phyloP scores from a whole-genome alignment of 352 stramenopile species.

The Halophytophthora polymorphica region DNA sequence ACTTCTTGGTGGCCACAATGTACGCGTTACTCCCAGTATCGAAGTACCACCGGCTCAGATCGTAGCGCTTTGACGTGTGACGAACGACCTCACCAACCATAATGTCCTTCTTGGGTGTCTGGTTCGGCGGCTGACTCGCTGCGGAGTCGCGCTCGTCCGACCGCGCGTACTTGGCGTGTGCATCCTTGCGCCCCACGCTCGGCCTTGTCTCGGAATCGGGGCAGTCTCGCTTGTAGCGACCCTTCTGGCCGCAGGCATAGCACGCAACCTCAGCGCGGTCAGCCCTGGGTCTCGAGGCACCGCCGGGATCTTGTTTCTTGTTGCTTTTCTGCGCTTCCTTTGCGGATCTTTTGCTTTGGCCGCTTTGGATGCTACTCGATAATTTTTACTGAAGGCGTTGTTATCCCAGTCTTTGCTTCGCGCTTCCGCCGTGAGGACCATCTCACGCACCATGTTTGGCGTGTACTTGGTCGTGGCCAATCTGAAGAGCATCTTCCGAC shows the following conservation, averaged over 20 bases:
- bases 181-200: neutral
- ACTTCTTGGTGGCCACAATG: conserved; percentile 12
- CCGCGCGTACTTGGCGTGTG: conserved; percentile 3
- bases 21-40: conserved; percentile 13
- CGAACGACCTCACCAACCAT: conserved; percentile 1
- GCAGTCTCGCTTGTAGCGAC: conserved; percentile 1
- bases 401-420: conserved; percentile 8
- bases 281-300: neutral
- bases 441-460: no score
- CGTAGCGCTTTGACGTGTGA: neutral
- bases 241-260: neutral
- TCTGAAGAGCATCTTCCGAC: conserved; percentile 9
- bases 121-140: no score
- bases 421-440: neutral
- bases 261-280: neutral
- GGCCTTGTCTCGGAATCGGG: neutral
- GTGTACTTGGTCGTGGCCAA: conserved; percentile 5
- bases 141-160: neutral
- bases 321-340: neutral
- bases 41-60: conserved; percentile 12
- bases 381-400: conserved; percentile 6
- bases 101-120: conserved; percentile 1
- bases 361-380: no score
- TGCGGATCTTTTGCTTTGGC: no score
- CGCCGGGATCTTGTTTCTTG: neutral